Base-by-base conservation (phyloP, 768 basidiomycete species). In the Rhodotorula sphaerocarpa region DNA sequence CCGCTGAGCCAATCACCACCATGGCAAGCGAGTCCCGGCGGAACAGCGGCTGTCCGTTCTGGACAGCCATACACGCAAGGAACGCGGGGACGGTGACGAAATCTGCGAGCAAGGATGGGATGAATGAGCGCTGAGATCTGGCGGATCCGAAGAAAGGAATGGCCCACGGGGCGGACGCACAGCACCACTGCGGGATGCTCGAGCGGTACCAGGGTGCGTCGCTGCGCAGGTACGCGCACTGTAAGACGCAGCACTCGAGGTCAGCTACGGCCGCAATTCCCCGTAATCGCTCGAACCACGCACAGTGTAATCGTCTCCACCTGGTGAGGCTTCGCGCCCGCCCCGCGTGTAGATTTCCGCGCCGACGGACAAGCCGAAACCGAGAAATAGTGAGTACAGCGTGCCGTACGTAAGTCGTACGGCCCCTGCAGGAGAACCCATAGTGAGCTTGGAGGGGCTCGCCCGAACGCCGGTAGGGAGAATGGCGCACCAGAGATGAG, bases 351-450 rank as follows among this genome's bases (percentile, higher is more conserved):
- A 90, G 5, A 86, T 73, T 63, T 86, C 79, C 0, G 83, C 84
- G 5, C 89, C 88, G 43, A 90, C 85, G 0, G 86, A 82, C 12
- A 90, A 82, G 5, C 90, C 89, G 72, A 91, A 88, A 0, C 86
- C 77, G 21, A 78, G 70, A 72, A 78, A 77, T 16, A 78, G 71
- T 12, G 85, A 83, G 71, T 90, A 91, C 27, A 79, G 74, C 25
- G 71, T 62, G 7, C 69, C 61, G 52, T 86, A 90, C 67, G 85
- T 86, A 12, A 90, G 78, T 48, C 87, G 80, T 27, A 90, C 87
- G 14, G 87, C 84, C 10, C 36, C 36, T 39, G 16, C 36, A 16
- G 36, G n/a, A n/a, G n/a, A 10, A 9, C 36, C 36, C 9, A 16
- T 9, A 39, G 36, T 39, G 10, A 39, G 36, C 36, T 39, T 39